These are phyloP conservation scores for Populus hybrid DNA, from an alignment of 441 rosid species.

Conservation along the genomic window DNA sequence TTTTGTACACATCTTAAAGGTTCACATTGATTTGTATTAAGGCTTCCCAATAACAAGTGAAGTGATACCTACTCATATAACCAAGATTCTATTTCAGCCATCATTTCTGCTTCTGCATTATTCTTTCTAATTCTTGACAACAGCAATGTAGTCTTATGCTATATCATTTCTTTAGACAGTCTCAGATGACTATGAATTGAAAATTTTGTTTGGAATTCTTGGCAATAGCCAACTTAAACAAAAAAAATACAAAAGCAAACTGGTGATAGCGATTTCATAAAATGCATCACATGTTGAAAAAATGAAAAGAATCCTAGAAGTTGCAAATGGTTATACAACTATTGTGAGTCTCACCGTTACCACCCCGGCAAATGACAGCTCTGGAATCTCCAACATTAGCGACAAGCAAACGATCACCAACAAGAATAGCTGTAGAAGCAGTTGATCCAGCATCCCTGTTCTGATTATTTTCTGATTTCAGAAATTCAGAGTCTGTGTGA, in stretches of 20 bases:
- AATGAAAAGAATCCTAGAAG: background rate
- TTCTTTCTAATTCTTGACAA: background rate
- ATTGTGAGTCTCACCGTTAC: slow-evolving; percentile 57
- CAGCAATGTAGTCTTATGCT: background rate
- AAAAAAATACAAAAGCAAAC: background rate
- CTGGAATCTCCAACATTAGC: slow-evolving; percentile 99
- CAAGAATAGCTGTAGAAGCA: slow-evolving; percentile 95
- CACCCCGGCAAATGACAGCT: slow-evolving; percentile 96
- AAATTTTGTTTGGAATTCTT: background rate
- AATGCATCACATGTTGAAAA: background rate
- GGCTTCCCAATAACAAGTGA: background rate
- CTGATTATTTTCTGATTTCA: slow-evolving; percentile 85
- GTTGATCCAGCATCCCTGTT: slow-evolving; percentile 99
- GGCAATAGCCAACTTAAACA: background rate
- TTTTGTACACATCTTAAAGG: background rate
- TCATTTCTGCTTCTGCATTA: background rate
- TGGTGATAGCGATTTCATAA: background rate
- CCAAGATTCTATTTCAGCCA: background rate
- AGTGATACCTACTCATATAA: background rate
- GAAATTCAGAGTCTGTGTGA: slow-evolving; percentile 87
- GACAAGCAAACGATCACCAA: slow-evolving; percentile 92
- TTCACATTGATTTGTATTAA: background rate
- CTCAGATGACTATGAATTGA: background rate
- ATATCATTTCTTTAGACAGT: background rate
- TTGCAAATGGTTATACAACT: background rate